These are phyloP conservation scores for Sorghum bicolor DNA, from an alignment of 176 grass and related monocot genomes.

Conservation along the genomic window Sorghum_bicolor_NCBIv3 NC_012879.2:59848501-59849000, in stretches of 20 bases:
- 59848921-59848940: slow-evolving; percentile 85
- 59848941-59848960: slow-evolving; percentile 90
- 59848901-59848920: slow-evolving; percentile 99
- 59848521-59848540: not conserved
- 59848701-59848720: slow-evolving; percentile 66
- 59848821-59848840: not conserved
- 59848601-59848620: slow-evolving; percentile 98
- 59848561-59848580: slow-evolving; percentile 65
- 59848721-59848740: slow-evolving; percentile 60
- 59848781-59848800: not conserved
- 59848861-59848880: slow-evolving; percentile 90
- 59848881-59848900: slow-evolving; percentile 91
- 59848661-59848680: slow-evolving; percentile 81
- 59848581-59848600: slow-evolving; percentile 56
- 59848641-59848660: slow-evolving; percentile 68
- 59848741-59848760: slow-evolving; percentile 84
- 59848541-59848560: not conserved
- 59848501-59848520: slow-evolving; percentile 43
- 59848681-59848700: slow-evolving; percentile 89
- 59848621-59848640: slow-evolving; percentile 90
- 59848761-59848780: slow-evolving; percentile 61
- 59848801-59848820: not conserved
- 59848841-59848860: slow-evolving; percentile 41
- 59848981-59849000: slow-evolving; percentile 97
- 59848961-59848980: slow-evolving; percentile 99